phyloP scores from a whole-genome alignment of 116 monocot species.

The Papilionanthe hybrid region DNA sequence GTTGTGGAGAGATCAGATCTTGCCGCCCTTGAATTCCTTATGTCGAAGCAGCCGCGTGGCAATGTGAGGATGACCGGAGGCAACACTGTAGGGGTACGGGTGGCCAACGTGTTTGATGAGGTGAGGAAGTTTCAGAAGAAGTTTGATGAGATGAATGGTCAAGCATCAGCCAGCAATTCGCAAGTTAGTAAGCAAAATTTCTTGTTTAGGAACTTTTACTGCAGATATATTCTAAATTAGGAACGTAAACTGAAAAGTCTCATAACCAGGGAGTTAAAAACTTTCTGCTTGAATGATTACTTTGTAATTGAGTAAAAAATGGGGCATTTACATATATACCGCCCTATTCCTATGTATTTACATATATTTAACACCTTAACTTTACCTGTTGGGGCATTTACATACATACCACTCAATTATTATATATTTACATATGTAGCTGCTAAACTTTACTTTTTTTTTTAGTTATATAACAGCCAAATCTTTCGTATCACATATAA shows the following conservation, averaged over 20 bases:
- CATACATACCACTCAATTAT: not conserved
- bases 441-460: no score
- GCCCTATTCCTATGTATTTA: no score
- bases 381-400: not conserved
- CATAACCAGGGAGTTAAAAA: not conserved
- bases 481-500: no score
- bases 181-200: constrained; percentile 21
- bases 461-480: no score
- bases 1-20: constrained; percentile 68
- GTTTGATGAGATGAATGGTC: constrained; percentile 45
- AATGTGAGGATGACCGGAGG: constrained; percentile 53
- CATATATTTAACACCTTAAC: no score
- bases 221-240: not conserved
- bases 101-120: constrained; percentile 66
- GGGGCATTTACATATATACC: no score
- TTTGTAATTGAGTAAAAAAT: no score
- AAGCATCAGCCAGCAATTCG: constrained; percentile 31
- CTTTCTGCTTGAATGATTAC: not conserved
- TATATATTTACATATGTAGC: no score
- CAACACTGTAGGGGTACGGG: constrained; percentile 40
- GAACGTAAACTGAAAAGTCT: not conserved
- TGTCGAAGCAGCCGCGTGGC: constrained; percentile 87
- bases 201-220: not conserved
- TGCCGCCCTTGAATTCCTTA: constrained; percentile 76
- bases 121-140: constrained; percentile 58